These are phyloP conservation scores for Cladosporium sp. DNA, from an alignment of 2,329 filamentous ascomycete genomes.

Conservation along the genomic window DNA sequence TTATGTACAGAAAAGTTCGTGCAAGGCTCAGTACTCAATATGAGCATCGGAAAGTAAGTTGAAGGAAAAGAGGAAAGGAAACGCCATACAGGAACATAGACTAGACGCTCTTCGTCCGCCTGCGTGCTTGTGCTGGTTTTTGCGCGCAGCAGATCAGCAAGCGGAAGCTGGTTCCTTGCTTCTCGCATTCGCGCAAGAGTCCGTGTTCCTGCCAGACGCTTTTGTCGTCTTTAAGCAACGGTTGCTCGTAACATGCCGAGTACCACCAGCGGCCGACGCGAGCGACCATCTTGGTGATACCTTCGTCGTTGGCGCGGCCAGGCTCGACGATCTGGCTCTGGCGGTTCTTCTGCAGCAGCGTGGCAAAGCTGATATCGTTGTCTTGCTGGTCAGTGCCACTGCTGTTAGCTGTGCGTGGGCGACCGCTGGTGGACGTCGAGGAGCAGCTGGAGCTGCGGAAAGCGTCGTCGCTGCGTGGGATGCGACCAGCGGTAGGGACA, in stretches of 20 bases:
- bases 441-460: conserved; percentile 26
- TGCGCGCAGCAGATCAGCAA: conserved; percentile 88
- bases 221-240: conserved; percentile 42
- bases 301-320: conserved; percentile 62
- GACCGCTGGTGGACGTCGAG: conserved; percentile 7
- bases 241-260: conserved; percentile 77
- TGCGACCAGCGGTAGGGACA: conserved; percentile 62
- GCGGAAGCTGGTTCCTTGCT: conserved; percentile 80
- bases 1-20: not conserved
- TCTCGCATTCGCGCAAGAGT: conserved; percentile 78
- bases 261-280: conserved; percentile 97
- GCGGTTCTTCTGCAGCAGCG: conserved; percentile 44
- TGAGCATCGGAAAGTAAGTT: no score
- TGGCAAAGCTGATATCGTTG: conserved; percentile 23
- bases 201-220: conserved; percentile 77
- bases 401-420: conserved; percentile 3
- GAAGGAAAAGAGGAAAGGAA: no score
- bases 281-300: conserved; percentile 87
- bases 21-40: no score
- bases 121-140: conserved; percentile 56
- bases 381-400: conserved; percentile 10
- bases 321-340: conserved; percentile 26
- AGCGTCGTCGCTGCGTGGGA: conserved; percentile 35
- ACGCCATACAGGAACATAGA: not conserved
- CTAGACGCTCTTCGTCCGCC: conserved; percentile 46